Evolutionary conservation across 352 stramenopile species (phyloP).

Genomic region (Globisporangium barbulae): DNA sequence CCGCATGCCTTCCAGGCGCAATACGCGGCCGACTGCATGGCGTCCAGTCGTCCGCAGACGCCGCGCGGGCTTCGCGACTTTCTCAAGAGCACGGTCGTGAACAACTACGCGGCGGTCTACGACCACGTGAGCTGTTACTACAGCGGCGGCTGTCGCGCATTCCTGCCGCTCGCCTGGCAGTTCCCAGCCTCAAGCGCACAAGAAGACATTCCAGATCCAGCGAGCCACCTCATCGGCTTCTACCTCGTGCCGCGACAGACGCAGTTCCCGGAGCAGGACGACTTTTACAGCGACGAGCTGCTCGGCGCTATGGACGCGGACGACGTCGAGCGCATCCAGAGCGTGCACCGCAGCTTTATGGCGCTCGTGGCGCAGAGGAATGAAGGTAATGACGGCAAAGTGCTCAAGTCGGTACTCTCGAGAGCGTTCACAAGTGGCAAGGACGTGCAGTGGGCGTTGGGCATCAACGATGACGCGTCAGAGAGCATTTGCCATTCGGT

Average conservation of each 20-base stretch:
- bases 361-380: constrained; percentile 20
- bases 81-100: constrained; percentile 25
- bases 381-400: constrained; percentile 8
- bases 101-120: constrained; percentile 44
- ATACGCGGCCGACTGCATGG: constrained; percentile 17
- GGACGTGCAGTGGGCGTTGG: constrained; percentile 17
- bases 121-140: constrained; percentile 45
- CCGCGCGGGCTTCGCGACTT: constrained; percentile 24
- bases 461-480: background rate
- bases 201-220: constrained; percentile 34
- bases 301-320: constrained; percentile 30
- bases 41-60: background rate
- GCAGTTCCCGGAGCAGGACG: constrained; percentile 58
- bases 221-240: constrained; percentile 46
- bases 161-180: constrained; percentile 50
- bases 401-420: constrained; percentile 11
- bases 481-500: background rate
- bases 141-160: constrained; percentile 31
- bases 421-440: background rate
- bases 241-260: constrained; percentile 56
- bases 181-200: constrained; percentile 10
- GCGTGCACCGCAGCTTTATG: constrained; percentile 29
- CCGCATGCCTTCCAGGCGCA: constrained; percentile 26
- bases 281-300: constrained; percentile 42
- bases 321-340: constrained; percentile 26